Evolutionary conservation across 176 grass and related monocot species (phyloP), one percentile per base, ranked within the genome.

Genomic region (Poa annua): DNA sequence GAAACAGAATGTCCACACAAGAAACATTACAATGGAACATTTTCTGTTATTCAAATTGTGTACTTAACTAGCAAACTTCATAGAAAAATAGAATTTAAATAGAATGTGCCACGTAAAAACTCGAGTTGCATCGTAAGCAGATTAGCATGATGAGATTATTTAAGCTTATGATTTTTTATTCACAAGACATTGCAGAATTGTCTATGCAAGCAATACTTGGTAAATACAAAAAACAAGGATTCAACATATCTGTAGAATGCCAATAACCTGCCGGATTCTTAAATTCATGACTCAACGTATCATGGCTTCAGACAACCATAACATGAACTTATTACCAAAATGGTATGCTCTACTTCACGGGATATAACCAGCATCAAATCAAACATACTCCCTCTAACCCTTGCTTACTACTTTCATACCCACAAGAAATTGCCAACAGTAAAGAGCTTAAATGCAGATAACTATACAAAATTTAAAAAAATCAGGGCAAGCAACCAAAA

Each of bases 261-360:
- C 55, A 63, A 11, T 53, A 75, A 63, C 61, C 24, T 66, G 19
- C 1, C 11, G 42, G 6, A 80, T 24, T 34, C 24, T 4, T 14
- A 25, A 3, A 55, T 55, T 64, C 33, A 53, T 13, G 22, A 34
- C 60, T 35, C 42, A 17, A 19, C 13, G 62, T 47, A 19, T 38
- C 14, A 9, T 15, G 20, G 20, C 25, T 45, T 87, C 8, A 49
- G 61, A 71, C 11, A 73, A 74, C 49, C 6, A 48, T 16, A 71
- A 39, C 20, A 71, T 25, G 0, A 22, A 32, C 12, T 39, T 53
- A 61, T 3, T n/a, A 24, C 32, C 56, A 66, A 42, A 69, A 51
- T 67, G 0, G 35, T 26, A 88, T 79, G 35, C 34, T 55, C 8
- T 52, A 74, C 14, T 83, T 85, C 75, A 35, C 21, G 25, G 13